A percentile compares a stretch with the other conserved stretches of the same genome.
These are phyloP conservation scores for Tulasnella sp. DNA, from an alignment of 768 basidiomycete species.

Conservation along the genomic window DNA sequence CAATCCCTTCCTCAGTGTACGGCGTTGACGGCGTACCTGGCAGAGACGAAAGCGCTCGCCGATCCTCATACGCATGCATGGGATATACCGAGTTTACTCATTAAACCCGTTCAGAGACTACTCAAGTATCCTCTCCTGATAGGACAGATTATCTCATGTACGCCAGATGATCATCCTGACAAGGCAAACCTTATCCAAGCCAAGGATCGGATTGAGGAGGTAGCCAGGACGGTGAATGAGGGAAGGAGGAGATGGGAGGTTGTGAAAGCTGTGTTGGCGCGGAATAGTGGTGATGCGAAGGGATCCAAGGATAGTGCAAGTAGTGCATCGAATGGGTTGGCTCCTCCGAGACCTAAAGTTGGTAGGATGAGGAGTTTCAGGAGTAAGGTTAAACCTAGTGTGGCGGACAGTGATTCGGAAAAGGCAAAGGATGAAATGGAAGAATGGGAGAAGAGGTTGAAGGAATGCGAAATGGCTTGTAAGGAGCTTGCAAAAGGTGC, in stretches of 20 bases:
- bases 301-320: neutral
- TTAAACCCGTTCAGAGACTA: slow-evolving; percentile 93
- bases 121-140: slow-evolving; percentile 90
- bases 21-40: slow-evolving; percentile 51
- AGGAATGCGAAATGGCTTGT: slow-evolving; percentile 43
- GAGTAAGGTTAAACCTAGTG: slow-evolving; percentile 16
- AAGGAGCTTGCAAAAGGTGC: slow-evolving; percentile 42
- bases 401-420: slow-evolving; percentile 1
- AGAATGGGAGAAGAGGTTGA: slow-evolving; percentile 42
- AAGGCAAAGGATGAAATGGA: slow-evolving; percentile 33
- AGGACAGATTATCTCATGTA: slow-evolving; percentile 58
- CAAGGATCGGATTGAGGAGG: slow-evolving; percentile 49
- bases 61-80: slow-evolving; percentile 70
- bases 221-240: slow-evolving; percentile 67
- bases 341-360: neutral
- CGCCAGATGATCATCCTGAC: slow-evolving; percentile 47
- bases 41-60: slow-evolving; percentile 51
- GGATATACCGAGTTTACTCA: slow-evolving; percentile 87
- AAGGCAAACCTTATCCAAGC: slow-evolving; percentile 44
- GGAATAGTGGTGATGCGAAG: slow-evolving; percentile 14
- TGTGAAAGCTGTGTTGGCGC: slow-evolving; percentile 53
- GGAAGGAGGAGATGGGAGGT: slow-evolving; percentile 63
- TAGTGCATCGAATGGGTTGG: slow-evolving; percentile 2
- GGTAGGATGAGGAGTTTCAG: slow-evolving; percentile 19
- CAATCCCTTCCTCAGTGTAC: slow-evolving; percentile 30